Conservation (phyloP, 805 yeast species). For the Cyberlindnera maclurae region DNA sequence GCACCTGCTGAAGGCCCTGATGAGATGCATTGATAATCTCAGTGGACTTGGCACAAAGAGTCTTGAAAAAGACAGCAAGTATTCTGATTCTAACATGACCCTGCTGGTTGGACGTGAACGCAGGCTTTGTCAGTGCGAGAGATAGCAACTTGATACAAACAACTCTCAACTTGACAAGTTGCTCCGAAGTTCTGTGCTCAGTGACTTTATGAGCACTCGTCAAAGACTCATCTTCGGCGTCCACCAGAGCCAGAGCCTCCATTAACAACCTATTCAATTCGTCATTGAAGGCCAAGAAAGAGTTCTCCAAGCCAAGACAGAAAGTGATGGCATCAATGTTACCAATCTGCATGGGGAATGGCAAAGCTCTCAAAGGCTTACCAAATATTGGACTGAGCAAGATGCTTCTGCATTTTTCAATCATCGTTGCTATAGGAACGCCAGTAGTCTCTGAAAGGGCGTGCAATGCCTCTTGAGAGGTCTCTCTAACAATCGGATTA, state of each 20-base stretch:
- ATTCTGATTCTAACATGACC: slow-evolving; percentile 79
- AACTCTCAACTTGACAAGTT: slow-evolving; percentile 77
- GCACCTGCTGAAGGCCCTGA: slow-evolving; percentile 73
- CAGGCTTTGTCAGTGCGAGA: slow-evolving; percentile 77
- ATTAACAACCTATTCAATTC: slow-evolving; percentile 77
- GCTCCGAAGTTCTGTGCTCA: slow-evolving; percentile 85
- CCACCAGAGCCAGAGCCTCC: slow-evolving; percentile 91
- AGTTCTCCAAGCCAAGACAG: slow-evolving; percentile 72
- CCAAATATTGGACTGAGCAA: slow-evolving; percentile 91
- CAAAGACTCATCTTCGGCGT: slow-evolving; percentile 94
- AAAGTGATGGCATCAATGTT: slow-evolving; percentile 96
- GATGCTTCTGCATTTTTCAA: slow-evolving; percentile 76
- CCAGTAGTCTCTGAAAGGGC: slow-evolving; percentile 64
- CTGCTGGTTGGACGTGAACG: slow-evolving; percentile 66
- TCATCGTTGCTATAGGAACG: slow-evolving; percentile 64
- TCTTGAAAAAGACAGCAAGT: slow-evolving; percentile 90
- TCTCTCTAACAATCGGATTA: slow-evolving; percentile 70
- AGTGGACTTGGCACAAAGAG: slow-evolving; percentile 76
- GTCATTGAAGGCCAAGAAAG: slow-evolving; percentile 82
- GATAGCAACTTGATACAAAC: slow-evolving; percentile 83
- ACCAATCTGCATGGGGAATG: slow-evolving; percentile 98
- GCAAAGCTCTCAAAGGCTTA: slow-evolving; percentile 91
- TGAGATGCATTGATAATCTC: slow-evolving; percentile 93
- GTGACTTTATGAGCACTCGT: slow-evolving; percentile 80
- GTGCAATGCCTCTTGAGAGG: slow-evolving; percentile 65